Base-by-base conservation (phyloP, 2,329 filamentous ascomycete genomes). In the Cladosporium austrohemisphaericum region DNA sequence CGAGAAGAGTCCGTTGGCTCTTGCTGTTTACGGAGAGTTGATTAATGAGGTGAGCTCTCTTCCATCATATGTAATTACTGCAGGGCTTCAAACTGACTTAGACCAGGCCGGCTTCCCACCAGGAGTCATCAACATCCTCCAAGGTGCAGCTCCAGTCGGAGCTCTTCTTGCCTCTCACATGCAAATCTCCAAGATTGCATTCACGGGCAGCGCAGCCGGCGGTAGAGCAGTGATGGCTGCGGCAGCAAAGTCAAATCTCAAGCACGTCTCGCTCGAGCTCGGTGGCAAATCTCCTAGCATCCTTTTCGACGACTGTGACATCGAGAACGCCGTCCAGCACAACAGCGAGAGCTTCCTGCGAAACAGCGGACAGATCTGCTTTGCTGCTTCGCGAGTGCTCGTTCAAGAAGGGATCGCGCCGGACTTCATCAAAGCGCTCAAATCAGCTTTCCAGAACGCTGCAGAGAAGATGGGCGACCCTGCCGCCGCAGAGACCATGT, bases 71-170 rank as follows among this genome's bases (percentile, higher is more conserved):
- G n/a, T n/a, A n/a, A n/a, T n/a, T n/a, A n/a, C n/a, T n/a, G n/a
- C n/a, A n/a, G n/a, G n/a, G n/a, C 14, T 18, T 18, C n/a, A 3
- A 4, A 38, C 28, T 32, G 4, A 32, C 8, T 32, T 3, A 18
- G 19, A 14, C 6, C 4, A 70, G 54, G 68, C 64, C 13, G 68
- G 68, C 2, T 70, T 72, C 48, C 69, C 71, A 13, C 64, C 65
- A 2, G 69, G 70, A 2, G 69, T 71, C 2, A 73, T 88, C 67
- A 88, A 91, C 77, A 75, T 89, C 63, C 75, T 83, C 69, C 88
- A 85, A 49, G 88, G 88, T 55, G 88, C 88, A 62, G 87, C 82
- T 73, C 71, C 82, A 51, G 87, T 88, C 46, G 88, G 88, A 13
- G 46, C 46, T 29, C 19, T 43, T 4, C 19, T 49, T 19, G 46